phyloP scores from a whole-genome alignment of 345 rosid genomes.

The Populus tremula region DNA sequence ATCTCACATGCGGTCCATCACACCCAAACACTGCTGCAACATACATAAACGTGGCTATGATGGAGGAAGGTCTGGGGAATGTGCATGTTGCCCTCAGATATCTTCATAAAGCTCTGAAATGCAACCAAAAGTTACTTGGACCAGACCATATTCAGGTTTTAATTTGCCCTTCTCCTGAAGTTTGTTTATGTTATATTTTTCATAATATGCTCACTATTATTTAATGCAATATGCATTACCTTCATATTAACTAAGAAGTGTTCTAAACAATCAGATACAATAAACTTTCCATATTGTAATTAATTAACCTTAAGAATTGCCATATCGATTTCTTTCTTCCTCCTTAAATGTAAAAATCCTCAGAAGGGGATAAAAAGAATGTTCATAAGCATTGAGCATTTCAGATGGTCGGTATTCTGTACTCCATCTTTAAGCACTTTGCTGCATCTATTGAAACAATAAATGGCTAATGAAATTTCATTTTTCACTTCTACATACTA shows the following conservation, averaged over 20 bases:
- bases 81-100: conserved; percentile 98
- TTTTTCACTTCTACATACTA: neutral
- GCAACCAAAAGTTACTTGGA: conserved; percentile 92
- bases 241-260: neutral
- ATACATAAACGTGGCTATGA: conserved; percentile 97
- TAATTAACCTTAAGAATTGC: conserved; percentile 6
- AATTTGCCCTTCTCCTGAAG: conserved; percentile 4
- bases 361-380: neutral
- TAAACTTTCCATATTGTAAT: neutral
- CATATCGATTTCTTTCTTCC: neutral
- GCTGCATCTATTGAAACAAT: neutral
- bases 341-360: neutral
- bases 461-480: conserved; percentile 10
- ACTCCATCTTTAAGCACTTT: neutral
- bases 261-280: neutral
- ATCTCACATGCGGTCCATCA: conserved; percentile 96
- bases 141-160: conserved; percentile 97
- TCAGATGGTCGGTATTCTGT: neutral
- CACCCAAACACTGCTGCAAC: conserved; percentile 99
- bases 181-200: conserved; percentile 4
- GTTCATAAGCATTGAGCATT: neutral
- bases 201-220: neutral
- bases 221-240: neutral
- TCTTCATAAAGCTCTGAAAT: conserved; percentile 93
- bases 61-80: conserved; percentile 99